phyloP scores from a whole-genome alignment of 495 filamentous ascomycete genomes.

The Cercophora scortea region DNA sequence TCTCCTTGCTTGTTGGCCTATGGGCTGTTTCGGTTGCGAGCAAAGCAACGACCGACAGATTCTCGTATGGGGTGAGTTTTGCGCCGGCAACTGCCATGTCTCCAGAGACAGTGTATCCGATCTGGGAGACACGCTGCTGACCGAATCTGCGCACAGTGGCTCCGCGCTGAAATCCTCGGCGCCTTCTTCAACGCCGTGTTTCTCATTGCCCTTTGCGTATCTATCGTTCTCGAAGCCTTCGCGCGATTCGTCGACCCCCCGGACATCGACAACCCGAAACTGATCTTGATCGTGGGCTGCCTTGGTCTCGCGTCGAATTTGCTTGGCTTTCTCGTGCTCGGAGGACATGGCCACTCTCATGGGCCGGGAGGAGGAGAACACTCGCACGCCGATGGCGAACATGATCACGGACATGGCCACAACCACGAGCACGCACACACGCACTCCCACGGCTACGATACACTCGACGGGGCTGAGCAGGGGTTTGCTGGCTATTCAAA shows the following conservation, averaged over 20 bases:
- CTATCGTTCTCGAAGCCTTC: conserved; percentile 91
- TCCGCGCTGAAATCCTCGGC: conserved; percentile 95
- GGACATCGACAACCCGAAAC: conserved; percentile 68
- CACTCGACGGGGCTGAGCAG: conserved; percentile 20
- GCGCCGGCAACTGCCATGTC: not conserved
- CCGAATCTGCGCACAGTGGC: conserved; percentile 50
- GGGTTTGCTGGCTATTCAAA: conserved; percentile 14
- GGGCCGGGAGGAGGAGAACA: conserved; percentile 49
- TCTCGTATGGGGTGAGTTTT: conserved; percentile 79
- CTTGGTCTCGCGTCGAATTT: conserved; percentile 85
- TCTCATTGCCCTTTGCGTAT: conserved; percentile 86
- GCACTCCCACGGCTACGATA: conserved; percentile 6
- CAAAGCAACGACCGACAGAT: conserved; percentile 74
- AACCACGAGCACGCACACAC: conserved; percentile 30
- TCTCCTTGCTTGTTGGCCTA: conserved; percentile 83
- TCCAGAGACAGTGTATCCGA: not conserved
- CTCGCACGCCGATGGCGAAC: conserved; percentile 34
- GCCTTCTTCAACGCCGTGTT: conserved; percentile 96
- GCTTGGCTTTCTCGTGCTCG: conserved; percentile 79
- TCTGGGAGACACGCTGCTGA: not conserved
- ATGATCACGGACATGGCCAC: conserved; percentile 61
- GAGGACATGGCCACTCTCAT: conserved; percentile 88
- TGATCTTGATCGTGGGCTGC: conserved; percentile 83
- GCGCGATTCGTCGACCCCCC: conserved; percentile 85
- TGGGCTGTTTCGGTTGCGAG: conserved; percentile 91